A percentile compares a stretch with the other conserved stretches of the same genome.
These are phyloP conservation scores for Microcos paniculata DNA, from an alignment of 345 rosid species.

Conservation along the genomic window DNA sequence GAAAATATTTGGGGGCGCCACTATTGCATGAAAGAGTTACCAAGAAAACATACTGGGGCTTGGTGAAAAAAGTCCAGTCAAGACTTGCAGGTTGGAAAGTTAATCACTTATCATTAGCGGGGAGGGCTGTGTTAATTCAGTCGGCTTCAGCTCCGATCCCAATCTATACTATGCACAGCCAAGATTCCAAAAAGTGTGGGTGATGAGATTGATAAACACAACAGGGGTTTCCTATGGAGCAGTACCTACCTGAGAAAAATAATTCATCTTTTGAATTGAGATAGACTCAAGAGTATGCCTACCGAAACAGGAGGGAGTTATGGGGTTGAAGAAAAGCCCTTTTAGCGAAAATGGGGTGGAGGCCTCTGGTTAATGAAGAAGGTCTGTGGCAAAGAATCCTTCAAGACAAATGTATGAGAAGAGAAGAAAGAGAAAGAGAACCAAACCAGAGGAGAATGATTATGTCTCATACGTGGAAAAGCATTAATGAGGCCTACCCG, in stretches of 20 bases:
- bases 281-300: background rate
- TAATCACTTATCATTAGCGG: background rate
- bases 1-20: no score
- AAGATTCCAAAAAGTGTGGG: background rate
- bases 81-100: background rate
- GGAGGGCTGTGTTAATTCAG: background rate
- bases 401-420: no score
- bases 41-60: no score
- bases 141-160: background rate
- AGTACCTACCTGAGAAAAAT: background rate
- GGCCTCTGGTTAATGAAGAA: no score
- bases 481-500: no score
- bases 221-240: background rate
- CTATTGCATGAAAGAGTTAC: no score
- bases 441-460: no score
- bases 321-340: background rate
- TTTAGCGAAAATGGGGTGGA: background rate
- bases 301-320: background rate
- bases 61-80: background rate
- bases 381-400: no score
- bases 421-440: no score
- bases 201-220: background rate
- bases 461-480: no score
- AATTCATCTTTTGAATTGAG: background rate
- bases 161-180: background rate